phyloP scores from a whole-genome alignment of 192 early-diverging fungal species.

The Dispira parvispora region DNA sequence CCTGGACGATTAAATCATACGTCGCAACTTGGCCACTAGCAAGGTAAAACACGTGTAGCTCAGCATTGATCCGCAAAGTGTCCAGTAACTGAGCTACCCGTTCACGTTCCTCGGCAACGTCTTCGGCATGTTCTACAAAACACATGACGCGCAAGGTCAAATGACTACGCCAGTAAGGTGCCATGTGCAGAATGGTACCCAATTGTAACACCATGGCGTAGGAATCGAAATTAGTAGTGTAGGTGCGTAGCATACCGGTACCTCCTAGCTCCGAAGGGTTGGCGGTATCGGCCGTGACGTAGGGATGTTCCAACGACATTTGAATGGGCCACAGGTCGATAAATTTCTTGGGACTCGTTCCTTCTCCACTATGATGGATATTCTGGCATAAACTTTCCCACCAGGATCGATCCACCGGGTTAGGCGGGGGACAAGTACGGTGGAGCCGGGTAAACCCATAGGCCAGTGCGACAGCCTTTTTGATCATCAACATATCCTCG shows the following conservation, averaged over 20 bases:
- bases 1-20: conserved; percentile 25
- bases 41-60: conserved; percentile 37
- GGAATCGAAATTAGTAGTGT: conserved; percentile 41
- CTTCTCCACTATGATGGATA: no score
- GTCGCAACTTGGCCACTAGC: conserved; percentile 19
- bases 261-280: no score
- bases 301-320: conserved; percentile 21
- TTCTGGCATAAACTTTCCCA: conserved; percentile 1
- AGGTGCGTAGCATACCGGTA: conserved; percentile 16
- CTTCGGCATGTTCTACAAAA: conserved; percentile 49
- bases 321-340: conserved; percentile 66
- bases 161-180: conserved; percentile 45
- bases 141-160: conserved; percentile 41
- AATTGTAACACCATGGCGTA: conserved; percentile 62
- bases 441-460: conserved; percentile 41
- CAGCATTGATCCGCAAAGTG: conserved; percentile 42
- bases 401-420: conserved; percentile 8
- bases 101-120: conserved; percentile 38
- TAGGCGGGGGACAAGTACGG: conserved; percentile 13
- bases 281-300: conserved; percentile 10
- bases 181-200: conserved; percentile 53
- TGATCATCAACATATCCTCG: conserved; percentile 43
- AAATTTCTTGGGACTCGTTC: conserved; percentile 21
- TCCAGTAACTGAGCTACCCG: conserved; percentile 34
- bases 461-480: conserved; percentile 50